Evolutionary conservation across 2,329 filamentous ascomycete species (phyloP).

Genomic region (Thielaviopsis euricoi): DNA sequence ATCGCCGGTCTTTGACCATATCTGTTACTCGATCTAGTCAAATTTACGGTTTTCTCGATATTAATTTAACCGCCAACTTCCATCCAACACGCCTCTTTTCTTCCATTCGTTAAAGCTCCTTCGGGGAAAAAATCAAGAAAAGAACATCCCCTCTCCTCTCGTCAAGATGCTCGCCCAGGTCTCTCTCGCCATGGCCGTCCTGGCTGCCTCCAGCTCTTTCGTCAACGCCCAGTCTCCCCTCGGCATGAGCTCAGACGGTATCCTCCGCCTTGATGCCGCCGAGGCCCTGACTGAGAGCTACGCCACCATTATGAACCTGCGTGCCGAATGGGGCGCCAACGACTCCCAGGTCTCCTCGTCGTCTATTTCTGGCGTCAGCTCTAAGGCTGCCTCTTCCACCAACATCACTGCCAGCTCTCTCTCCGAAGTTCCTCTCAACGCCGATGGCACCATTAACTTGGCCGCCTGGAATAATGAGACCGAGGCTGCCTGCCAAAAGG

Average conservation of each 20-base stretch:
- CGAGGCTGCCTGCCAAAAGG: slow-evolving; percentile 38
- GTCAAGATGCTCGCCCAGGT: slow-evolving; percentile 11
- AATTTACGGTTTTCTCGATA: too few species aligned
- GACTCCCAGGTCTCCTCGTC: neutral
- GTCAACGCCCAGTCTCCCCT: slow-evolving; percentile 6
- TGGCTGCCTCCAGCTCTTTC: slow-evolving; percentile 10
- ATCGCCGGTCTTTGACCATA: too few species aligned
- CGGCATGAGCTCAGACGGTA: slow-evolving; percentile 2
- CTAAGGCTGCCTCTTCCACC: slow-evolving; percentile 1
- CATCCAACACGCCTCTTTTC: neutral
- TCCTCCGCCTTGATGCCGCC: slow-evolving; percentile 4
- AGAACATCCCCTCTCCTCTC: neutral
- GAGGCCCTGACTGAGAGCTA: slow-evolving; percentile 12
- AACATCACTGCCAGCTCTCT: neutral
- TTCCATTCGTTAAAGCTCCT: too few species aligned
- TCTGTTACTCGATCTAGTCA: neutral
- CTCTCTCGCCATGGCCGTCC: slow-evolving; percentile 9
- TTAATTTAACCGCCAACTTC: too few species aligned
- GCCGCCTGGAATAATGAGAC: slow-evolving; percentile 40
- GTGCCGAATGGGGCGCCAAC: neutral
- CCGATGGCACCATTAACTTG: slow-evolving; percentile 32
- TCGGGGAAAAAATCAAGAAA: neutral
- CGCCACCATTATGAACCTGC: slow-evolving; percentile 7
- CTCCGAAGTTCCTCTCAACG: slow-evolving; percentile 20
- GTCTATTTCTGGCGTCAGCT: neutral